phyloP scores from a whole-genome alignment of 768 basidiomycete species.

The Auricularia sp. region DNA sequence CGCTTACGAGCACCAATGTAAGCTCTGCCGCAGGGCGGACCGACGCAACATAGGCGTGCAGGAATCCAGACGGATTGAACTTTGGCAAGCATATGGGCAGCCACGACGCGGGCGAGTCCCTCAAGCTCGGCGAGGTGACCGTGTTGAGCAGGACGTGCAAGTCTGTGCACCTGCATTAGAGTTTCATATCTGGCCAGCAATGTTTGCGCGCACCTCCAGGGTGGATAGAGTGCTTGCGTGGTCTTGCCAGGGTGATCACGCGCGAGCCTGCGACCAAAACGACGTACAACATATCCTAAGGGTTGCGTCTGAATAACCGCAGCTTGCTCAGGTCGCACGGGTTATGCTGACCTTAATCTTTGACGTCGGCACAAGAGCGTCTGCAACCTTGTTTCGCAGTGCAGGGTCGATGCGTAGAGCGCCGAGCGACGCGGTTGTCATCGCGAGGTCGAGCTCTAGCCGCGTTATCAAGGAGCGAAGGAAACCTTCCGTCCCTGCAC shows the following conservation, averaged over 20 bases:
- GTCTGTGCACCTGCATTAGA: slow-evolving; percentile 35
- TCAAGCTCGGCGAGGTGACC: slow-evolving; percentile 69
- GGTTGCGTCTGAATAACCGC: neutral
- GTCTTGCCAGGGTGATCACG: slow-evolving; percentile 80
- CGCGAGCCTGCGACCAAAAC: slow-evolving; percentile 70
- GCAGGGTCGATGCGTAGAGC: slow-evolving; percentile 66
- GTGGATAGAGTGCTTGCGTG: slow-evolving; percentile 90
- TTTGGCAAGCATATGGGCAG: slow-evolving; percentile 93
- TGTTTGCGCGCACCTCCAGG: slow-evolving; percentile 56
- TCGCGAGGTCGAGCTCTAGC: slow-evolving; percentile 70
- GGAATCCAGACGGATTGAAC: slow-evolving; percentile 81
- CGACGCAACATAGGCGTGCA: slow-evolving; percentile 83
- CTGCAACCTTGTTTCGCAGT: slow-evolving; percentile 67
- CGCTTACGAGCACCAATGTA: slow-evolving; percentile 71
- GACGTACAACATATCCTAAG: slow-evolving; percentile 82
- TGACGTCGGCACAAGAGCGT: slow-evolving; percentile 65
- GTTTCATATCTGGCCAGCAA: neutral
- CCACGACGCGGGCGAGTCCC: slow-evolving; percentile 70
- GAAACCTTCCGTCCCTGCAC: slow-evolving; percentile 70
- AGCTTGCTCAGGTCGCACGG: neutral
- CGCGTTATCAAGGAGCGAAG: slow-evolving; percentile 60
- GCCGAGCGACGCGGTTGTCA: slow-evolving; percentile 70
- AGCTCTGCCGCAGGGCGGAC: slow-evolving; percentile 31
- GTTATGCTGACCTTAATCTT: slow-evolving; percentile 59
- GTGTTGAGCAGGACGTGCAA: slow-evolving; percentile 91